A percentile compares a stretch with the other conserved stretches of the same genome.
These are phyloP conservation scores for Hanseniaspora mollemarum DNA, from an alignment of 805 yeast genomes.

Conservation along the genomic window DNA sequence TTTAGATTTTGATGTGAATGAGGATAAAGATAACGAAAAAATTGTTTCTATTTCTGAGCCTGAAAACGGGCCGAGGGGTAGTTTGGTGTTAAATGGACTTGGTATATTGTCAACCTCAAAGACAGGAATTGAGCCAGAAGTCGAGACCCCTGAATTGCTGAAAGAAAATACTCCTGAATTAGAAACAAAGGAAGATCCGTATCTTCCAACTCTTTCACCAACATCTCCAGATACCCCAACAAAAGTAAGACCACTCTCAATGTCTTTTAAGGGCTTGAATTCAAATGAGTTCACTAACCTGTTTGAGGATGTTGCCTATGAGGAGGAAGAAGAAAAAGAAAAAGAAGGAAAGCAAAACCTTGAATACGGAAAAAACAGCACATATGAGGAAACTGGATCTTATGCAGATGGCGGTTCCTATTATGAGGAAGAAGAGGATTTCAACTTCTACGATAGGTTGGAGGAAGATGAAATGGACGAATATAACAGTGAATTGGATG, in stretches of 20 bases:
- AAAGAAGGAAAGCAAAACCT: background rate
- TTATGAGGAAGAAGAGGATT: background rate
- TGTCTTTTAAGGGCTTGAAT: slow-evolving; percentile 16
- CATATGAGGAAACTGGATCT: no score
- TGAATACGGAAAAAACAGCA: no score
- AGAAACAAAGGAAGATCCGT: background rate
- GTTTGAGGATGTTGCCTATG: slow-evolving; percentile 2
- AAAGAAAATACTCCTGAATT: background rate
- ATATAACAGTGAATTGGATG: slow-evolving; percentile 4
- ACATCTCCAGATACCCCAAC: slow-evolving; percentile 6
- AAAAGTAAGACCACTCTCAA: slow-evolving; percentile 11
- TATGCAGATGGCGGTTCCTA: background rate
- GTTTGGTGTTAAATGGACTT: background rate
- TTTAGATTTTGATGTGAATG: slow-evolving; percentile 26
- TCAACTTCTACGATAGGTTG: slow-evolving; percentile 5
- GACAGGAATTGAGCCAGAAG: no score
- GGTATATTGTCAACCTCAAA: slow-evolving; percentile 1
- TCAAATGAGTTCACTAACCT: background rate
- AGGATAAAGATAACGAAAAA: background rate
- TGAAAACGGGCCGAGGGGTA: background rate
- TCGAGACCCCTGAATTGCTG: no score
- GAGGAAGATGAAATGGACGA: background rate
- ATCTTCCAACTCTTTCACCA: slow-evolving; percentile 3
- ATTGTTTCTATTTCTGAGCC: background rate
- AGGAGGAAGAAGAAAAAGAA: background rate